phyloP scores from a whole-genome alignment of 2,329 filamentous ascomycete genomes.

The Stemphylium vesicarium region DNA sequence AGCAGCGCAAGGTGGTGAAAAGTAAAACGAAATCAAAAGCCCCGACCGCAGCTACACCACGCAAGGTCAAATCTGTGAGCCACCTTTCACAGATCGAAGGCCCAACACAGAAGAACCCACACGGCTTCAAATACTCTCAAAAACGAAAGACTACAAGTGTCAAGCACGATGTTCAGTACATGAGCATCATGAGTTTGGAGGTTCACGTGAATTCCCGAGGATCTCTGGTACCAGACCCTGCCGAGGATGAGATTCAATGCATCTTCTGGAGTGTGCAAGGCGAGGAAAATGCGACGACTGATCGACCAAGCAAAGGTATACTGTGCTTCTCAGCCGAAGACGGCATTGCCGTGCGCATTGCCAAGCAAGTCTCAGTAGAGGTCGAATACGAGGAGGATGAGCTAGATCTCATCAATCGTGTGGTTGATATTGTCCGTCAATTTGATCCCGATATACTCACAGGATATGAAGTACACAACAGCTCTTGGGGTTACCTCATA shows the following conservation, averaged over 20 bases:
- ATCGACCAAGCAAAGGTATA: slow-evolving; percentile 70
- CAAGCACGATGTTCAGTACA: slow-evolving; percentile 85
- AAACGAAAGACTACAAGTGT: slow-evolving; percentile 76
- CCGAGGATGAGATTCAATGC: slow-evolving; percentile 84
- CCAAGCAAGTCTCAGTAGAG: slow-evolving; percentile 65
- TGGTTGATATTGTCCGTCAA: slow-evolving; percentile 83
- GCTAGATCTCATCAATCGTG: slow-evolving; percentile 80
- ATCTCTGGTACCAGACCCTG: slow-evolving; percentile 82
- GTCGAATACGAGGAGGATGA: slow-evolving; percentile 79
- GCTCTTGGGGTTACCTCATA: slow-evolving; percentile 94
- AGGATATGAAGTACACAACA: slow-evolving; percentile 91
- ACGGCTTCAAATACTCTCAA: slow-evolving; percentile 87
- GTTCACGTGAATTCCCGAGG: slow-evolving; percentile 88
- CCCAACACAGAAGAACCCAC: slow-evolving; percentile 79
- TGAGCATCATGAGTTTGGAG: slow-evolving; percentile 96
- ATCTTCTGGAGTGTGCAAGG: slow-evolving; percentile 91
- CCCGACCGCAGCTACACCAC: slow-evolving; percentile 16
- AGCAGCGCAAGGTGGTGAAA: slow-evolving; percentile 19
- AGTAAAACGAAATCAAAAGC: slow-evolving; percentile 8
- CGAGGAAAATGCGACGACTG: slow-evolving; percentile 66
- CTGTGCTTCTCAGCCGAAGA: slow-evolving; percentile 72
- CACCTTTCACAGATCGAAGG: slow-evolving; percentile 84
- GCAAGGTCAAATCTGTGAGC: slow-evolving; percentile 27
- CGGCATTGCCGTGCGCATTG: slow-evolving; percentile 65
- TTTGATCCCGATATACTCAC: slow-evolving; percentile 92